Percentiles rank a stretch among this genome's conserved stretches.
Conservation (phyloP, 306 rosid genomes). For the Malus sieversii region DNA sequence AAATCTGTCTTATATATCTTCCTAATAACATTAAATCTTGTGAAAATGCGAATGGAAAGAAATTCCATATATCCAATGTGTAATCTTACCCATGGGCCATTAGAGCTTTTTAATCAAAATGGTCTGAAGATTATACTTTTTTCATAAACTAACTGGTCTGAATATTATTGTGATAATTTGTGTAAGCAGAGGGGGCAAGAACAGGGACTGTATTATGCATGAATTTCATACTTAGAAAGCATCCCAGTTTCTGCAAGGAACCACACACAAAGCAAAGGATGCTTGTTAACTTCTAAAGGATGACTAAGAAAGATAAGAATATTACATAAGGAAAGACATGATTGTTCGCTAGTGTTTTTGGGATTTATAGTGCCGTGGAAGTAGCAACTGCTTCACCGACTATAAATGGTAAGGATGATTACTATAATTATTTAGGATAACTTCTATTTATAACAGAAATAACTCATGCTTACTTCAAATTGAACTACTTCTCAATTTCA, state of each 20-base stretch:
- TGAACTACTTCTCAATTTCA: neutral
- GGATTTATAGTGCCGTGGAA: neutral
- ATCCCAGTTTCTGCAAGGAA: no score
- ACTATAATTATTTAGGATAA: neutral
- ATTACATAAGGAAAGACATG: neutral
- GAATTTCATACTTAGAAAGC: no score
- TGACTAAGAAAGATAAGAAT: neutral
- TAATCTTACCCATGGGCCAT: no score
- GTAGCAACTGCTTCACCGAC: neutral
- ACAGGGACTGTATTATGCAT: no score
- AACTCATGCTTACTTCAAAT: neutral
- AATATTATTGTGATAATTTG: no score
- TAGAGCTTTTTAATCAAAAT: no score
- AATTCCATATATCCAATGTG: no score
- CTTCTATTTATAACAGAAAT: neutral
- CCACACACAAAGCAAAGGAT: neutral
- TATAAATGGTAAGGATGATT: neutral
- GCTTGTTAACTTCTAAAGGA: neutral
- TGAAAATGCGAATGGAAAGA: no score
- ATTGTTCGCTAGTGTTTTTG: neutral
- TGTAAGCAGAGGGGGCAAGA: no score
- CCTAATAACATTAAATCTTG: neutral
- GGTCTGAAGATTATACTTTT: no score
- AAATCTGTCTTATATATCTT: neutral
- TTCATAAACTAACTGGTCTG: no score